Evolutionary conservation across 257 asterid genomes (phyloP), one percentile per base, ranked within the genome.

Genomic region (Capsicum baccatum): DNA sequence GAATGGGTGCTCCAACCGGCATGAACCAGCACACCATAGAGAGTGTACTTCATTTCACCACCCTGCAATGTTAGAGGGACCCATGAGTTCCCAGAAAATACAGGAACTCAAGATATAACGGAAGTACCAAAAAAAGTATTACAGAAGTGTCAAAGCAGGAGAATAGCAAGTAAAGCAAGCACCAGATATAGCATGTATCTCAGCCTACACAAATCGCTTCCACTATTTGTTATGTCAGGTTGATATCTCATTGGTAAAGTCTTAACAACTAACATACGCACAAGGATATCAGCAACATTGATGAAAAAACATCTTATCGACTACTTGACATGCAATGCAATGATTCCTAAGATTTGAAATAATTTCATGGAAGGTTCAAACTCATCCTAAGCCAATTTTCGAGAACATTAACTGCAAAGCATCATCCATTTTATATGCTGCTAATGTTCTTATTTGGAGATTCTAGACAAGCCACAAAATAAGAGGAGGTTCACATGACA

Each of bases 1-100:
- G 98, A 96, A 90, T 89, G 98, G 83, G 99, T 96, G 88, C 92
- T 94, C 96, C 97, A 93, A 81, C 99, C 99, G 74, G 93, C 92
- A 91, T 96, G 99, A 85, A 96, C 99, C 87, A 96, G 97, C 83
- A 96, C 99, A 63, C 98, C 98, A 86, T 94, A 96, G 15, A 96
- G 97, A 16, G 99, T 94, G 89, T 96, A 96, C 58, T 92, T 92
- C 80, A 94, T 89, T 88, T 92, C 93, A 69, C 96, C 98, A 82
- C 93, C 95, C 99, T 96, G 92, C 88, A 87, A 68, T 76, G 47
- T 63, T 56, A 35, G 81, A 37, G 50, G 82, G 66, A 54, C 66
- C 82, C 82, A 54, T 78, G 66, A 78, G 64, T 54, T 54, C n/a
- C 64, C 15, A 78, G 26, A 78, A 74, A 26, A 78, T 78, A 54